A percentile compares a stretch with the other conserved stretches of the same genome.
These are phyloP conservation scores for Yamadazyma conglobata DNA, from an alignment of 1,139 yeast species.

Conservation along the genomic window DNA sequence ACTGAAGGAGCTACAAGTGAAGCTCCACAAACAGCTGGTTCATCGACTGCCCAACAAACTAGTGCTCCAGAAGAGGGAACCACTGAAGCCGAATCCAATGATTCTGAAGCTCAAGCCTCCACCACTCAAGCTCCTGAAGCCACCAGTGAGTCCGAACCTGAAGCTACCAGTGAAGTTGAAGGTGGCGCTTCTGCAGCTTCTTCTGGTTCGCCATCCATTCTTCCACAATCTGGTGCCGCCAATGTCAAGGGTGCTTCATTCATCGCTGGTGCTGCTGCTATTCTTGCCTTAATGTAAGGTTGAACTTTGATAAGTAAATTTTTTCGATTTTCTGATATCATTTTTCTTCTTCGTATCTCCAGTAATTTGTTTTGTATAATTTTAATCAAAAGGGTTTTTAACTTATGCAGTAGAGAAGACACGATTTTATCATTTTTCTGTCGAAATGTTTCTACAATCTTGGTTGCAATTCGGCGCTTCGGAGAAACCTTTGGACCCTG, in stretches of 20 bases:
- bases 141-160: slow-evolving; percentile 11
- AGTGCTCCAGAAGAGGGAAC: slow-evolving; percentile 4
- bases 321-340: no score
- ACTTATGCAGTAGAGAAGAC: no score
- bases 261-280: slow-evolving; percentile 15
- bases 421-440: no score
- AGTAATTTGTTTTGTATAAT: no score
- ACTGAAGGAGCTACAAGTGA: slow-evolving; percentile 15
- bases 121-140: slow-evolving; percentile 10
- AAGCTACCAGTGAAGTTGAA: slow-evolving; percentile 11
- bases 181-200: slow-evolving; percentile 4
- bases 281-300: slow-evolving; percentile 15
- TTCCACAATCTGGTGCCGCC: slow-evolving; percentile 11
- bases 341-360: no score
- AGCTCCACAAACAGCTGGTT: slow-evolving; percentile 27
- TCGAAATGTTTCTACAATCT: no score
- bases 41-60: slow-evolving; percentile 7
- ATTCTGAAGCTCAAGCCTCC: slow-evolving; percentile 6
- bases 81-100: slow-evolving; percentile 3
- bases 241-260: slow-evolving; percentile 10
- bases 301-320: no score
- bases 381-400: no score
- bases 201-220: slow-evolving; percentile 5
- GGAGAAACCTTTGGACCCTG: no score
- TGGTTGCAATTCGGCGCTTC: no score